Evolutionary conservation across 2,329 filamentous ascomycete species (phyloP), one percentile per base, ranked within the genome.

Genomic region (Aspergillus pseudoterreus): DNA sequence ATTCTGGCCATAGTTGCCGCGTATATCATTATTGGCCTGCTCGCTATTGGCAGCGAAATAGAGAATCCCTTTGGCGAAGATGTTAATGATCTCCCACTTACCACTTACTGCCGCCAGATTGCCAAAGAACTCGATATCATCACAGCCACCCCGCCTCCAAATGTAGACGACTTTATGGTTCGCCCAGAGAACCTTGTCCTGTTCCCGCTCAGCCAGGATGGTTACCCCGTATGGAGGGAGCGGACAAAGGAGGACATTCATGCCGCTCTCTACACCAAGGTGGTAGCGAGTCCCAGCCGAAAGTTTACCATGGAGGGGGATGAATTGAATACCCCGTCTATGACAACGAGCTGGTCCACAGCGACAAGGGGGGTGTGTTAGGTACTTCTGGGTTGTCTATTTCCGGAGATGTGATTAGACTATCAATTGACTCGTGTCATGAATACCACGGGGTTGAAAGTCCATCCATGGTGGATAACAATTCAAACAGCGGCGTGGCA

Each of bases 41-140:
- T 83, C 2, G 78, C 81, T 56, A 92, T 92, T 61, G 89, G 89
- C 36, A 83, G 83, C 56, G 88, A 94, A 71, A 87, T 94, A 57
- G 89, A 94, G 70, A 90, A 94, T 63, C 89, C 89, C 5, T 94
- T 94, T 68, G 89, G 89, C 51, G 78, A 84, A 57, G 89, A 94
- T 57, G 88, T 92, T 59, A 94, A 94, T 64, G 89, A 94, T 69
- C 73, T 92, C 38, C 86, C 87, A 0, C 78, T 92, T 2, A 88
- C 92, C 64, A 74, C 78, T 14, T 95, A 85, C 76, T 94, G 89
- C 72, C 79, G 85, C 35, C 86, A 91, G 63, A 78, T 94, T 39
- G 82, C 86, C 17, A 70, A 79, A 27, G 90, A 95, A 60, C 77
- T 94, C 59, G 87, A 92, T 64, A 82, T 87, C 51, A 83, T 92